Evolutionary conservation across 768 basidiomycete species (phyloP).

Genomic region (Leucocoprinus birnbaumii): DNA sequence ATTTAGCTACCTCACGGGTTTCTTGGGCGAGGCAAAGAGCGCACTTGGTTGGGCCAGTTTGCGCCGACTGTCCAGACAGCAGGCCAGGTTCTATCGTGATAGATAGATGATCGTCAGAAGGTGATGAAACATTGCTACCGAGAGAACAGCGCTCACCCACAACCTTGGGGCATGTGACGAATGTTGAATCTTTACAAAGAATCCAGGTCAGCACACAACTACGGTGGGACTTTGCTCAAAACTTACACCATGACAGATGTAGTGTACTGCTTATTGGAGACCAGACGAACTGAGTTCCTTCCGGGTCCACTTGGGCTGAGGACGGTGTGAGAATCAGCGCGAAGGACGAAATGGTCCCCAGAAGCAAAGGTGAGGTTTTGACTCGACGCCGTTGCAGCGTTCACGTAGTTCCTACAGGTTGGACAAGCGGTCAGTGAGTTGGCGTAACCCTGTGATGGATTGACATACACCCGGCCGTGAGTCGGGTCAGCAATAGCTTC

Average conservation of each 20-base stretch:
- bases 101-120: constrained; percentile 1
- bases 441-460: not conserved
- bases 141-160: constrained; percentile 31
- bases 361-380: constrained; percentile 58
- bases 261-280: constrained; percentile 48
- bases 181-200: constrained; percentile 26
- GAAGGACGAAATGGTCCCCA: constrained; percentile 50
- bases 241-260: constrained; percentile 54
- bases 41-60: constrained; percentile 27
- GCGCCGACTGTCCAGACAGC: constrained; percentile 39
- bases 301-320: constrained; percentile 49
- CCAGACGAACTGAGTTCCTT: constrained; percentile 55
- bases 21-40: constrained; percentile 15
- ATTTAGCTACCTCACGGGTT: constrained; percentile 4
- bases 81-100: constrained; percentile 47
- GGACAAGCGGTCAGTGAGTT: no score
- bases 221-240: not conserved
- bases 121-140: constrained; percentile 3
- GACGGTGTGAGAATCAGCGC: constrained; percentile 48
- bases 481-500: constrained; percentile 58
- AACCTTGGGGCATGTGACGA: constrained; percentile 56
- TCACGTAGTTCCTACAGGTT: constrained; percentile 41
- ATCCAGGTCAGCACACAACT: not conserved
- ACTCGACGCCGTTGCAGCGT: constrained; percentile 43
- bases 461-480: constrained; percentile 57